phyloP scores from a whole-genome alignment of 768 basidiomycete species.

The Russula brevipes region DNA sequence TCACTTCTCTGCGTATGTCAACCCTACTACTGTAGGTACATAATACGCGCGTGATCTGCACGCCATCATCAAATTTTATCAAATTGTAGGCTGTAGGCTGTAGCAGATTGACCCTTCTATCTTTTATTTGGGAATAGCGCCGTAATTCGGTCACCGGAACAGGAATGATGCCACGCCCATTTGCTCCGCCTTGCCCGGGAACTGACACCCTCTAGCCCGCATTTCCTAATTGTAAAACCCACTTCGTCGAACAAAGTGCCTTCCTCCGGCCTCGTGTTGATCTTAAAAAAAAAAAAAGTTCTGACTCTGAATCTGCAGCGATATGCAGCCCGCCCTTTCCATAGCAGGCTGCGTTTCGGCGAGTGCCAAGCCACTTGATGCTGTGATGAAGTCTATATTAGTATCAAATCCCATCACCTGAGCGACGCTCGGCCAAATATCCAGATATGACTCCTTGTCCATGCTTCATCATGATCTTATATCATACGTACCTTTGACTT shows the following conservation, averaged over 20 bases:
- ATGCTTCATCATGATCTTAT: constrained; percentile 4
- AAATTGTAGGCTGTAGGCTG: neutral
- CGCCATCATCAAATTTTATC: constrained; percentile 14
- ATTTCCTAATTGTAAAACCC: neutral
- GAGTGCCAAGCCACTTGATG: neutral
- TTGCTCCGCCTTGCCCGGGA: neutral
- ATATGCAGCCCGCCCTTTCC: neutral
- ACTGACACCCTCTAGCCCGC: neutral
- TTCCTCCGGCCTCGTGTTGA: constrained; percentile 1
- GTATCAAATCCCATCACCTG: neutral
- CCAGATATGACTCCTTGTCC: neutral
- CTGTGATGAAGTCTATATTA: neutral
- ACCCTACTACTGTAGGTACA: neutral
- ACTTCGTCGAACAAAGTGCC: neutral
- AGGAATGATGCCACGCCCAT: neutral
- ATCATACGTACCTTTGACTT: neutral
- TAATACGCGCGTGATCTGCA: constrained; percentile 7
- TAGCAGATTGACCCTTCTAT: neutral
- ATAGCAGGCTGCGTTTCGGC: neutral
- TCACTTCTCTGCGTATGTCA: neutral
- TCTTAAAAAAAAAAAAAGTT: neutral
- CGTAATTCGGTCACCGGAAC: neutral
- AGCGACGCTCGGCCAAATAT: neutral
- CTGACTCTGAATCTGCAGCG: neutral
- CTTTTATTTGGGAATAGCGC: neutral